phyloP scores from a whole-genome alignment of 2,329 filamentous ascomycete species.

The Pyrenochaeta sp. region DNA sequence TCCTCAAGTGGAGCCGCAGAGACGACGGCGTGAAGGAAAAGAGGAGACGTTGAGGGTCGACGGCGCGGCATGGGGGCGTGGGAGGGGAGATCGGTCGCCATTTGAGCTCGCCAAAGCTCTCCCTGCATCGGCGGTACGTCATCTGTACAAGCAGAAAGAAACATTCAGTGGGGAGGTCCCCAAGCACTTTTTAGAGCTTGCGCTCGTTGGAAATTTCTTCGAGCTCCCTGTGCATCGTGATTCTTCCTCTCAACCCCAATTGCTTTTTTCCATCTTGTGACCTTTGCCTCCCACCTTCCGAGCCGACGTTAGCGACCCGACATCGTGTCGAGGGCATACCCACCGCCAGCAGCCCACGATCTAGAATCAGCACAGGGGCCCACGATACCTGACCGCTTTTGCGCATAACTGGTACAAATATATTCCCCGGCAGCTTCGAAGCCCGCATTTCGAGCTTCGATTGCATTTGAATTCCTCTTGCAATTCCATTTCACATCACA shows the following conservation, averaged over 20 bases:
- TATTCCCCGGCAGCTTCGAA: constrained; percentile 1
- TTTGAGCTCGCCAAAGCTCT: constrained; percentile 27
- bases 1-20: constrained; percentile 24
- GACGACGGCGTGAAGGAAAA: constrained; percentile 26
- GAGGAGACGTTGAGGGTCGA: constrained; percentile 24
- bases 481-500: too few relatives aligned
- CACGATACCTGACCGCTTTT: constrained; percentile 20
- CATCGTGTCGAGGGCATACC: constrained; percentile 3
- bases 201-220: constrained; percentile 14
- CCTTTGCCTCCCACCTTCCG: constrained; percentile 2
- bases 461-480: too few relatives aligned
- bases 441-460: constrained; percentile 1
- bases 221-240: constrained; percentile 15
- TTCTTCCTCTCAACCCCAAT: constrained; percentile 6
- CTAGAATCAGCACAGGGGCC: constrained; percentile 8
- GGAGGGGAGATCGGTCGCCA: constrained; percentile 13
- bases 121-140: constrained; percentile 36
- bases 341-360: constrained; percentile 3
- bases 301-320: constrained; percentile 11
- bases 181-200: constrained; percentile 23
- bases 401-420: constrained; percentile 7
- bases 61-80: constrained; percentile 9
- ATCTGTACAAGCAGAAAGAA: constrained; percentile 24
- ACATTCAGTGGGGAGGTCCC: constrained; percentile 22
- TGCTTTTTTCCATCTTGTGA: too few relatives aligned